Percentiles rank a stretch among this genome's conserved stretches.
Conservation (phyloP, 2,329 filamentous ascomycete species). For the Cordyceps farinosa region DNA sequence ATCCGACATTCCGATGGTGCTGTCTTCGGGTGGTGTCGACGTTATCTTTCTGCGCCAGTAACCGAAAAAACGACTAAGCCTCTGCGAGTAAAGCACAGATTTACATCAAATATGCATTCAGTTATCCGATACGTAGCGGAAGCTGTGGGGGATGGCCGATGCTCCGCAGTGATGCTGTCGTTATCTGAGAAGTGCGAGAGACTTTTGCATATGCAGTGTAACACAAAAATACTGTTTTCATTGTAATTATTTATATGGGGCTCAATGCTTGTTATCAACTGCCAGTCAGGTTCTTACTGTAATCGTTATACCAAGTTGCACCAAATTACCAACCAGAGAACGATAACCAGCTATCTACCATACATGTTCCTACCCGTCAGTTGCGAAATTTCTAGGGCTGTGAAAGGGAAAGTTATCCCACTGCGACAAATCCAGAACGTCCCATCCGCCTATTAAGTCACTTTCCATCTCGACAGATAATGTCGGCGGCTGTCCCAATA, state of each 20-base stretch:
- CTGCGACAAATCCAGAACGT: constrained; percentile 30
- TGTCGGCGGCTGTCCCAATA: background rate
- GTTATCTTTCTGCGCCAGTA: background rate
- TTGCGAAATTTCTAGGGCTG: constrained; percentile 16
- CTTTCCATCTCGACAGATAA: constrained; percentile 1
- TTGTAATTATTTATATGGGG: too few species aligned
- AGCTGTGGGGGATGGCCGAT: background rate
- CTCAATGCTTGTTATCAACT: too few species aligned
- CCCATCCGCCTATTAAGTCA: constrained; percentile 24
- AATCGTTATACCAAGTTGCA: too few species aligned
- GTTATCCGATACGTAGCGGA: background rate
- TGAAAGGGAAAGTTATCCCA: constrained; percentile 32
- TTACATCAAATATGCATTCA: background rate
- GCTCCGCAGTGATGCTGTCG: too few species aligned
- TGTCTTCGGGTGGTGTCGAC: background rate
- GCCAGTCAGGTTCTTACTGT: too few species aligned
- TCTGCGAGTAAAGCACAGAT: too few species aligned
- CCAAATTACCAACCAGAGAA: too few species aligned
- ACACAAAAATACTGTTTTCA: too few species aligned
- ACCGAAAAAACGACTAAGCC: too few species aligned
- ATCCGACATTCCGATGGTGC: background rate
- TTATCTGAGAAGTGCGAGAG: too few species aligned
- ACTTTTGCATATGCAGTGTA: too few species aligned
- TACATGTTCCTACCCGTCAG: constrained; percentile 1
- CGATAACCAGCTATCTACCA: background rate